Base-by-base conservation (phyloP, 1,284 basidiomycete genomes). In the Trichosporon coremiiforme region DNA sequence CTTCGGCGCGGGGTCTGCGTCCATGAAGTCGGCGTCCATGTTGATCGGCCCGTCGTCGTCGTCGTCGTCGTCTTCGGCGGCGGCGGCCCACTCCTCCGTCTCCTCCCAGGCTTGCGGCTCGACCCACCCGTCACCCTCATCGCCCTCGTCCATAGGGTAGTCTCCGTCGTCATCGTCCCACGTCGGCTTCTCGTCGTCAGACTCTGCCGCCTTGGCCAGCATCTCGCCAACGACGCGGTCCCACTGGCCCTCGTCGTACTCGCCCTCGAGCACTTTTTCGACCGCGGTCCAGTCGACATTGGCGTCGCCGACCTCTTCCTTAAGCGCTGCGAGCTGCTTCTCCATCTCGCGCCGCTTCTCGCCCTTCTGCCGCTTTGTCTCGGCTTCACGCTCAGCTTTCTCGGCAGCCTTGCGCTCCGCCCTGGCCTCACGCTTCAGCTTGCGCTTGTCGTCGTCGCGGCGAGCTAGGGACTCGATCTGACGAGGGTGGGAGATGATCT, bases 301-400 rank as follows among this genome's bases (percentile, higher is more conserved):
- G 12, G 85, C 86, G 75, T 92, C 82, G 31, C 83, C 83, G 29
- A 95, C 15, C 53, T 81, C 82, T 66, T 78, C 74, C 71, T 77
- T 78, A 7, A 97, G 88, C 68, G 85, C 84, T 76, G 90, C 89
- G 68, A 97, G 85, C 80, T 91, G 91, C 70, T 86, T 86, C 72
- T 90, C 88, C 70, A 96, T 85, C 77, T 96, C 93, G 71, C 91
- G 90, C 85, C 91, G 87, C 85, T 95, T 95, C 41, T 94, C 85
- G 5, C 88, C 87, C 83, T 94, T 96, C 70, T 93, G 80, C n/a
- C 90, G 86, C 73, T 88, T 88, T 6, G 93, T 87, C 75, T 95
- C 93, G 78, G 95, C 94, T 76, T 87, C 89, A 79, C 89, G 89
- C 77, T 89, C 88, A 70, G 86, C 84, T 76, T 91, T 84, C 80